Base-by-base conservation (phyloP, 192 early-diverging fungal species). In the Coemansia sp. region DNA sequence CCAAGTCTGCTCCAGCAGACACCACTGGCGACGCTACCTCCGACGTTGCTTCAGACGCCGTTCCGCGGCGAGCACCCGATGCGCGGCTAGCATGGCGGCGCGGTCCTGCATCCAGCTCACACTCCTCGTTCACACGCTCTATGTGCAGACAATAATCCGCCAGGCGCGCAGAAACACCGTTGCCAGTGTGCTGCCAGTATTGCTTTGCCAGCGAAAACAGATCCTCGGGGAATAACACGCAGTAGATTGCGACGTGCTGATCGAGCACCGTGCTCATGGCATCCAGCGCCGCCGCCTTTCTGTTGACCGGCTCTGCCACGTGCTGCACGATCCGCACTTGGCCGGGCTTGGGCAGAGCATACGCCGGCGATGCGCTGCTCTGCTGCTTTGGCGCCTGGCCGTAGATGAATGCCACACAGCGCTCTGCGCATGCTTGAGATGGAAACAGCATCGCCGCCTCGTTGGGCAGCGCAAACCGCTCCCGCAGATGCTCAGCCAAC, bases 141-240 rank as follows among this genome's bases (percentile, higher is more conserved):
- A 92, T 77, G 33, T 83, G 72, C 51, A 98, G 65, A 65, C 89
- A 91, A 54, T 89, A 87, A 32, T 91, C 85, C 0, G 96, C 96
- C 71, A 91, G 83, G 32, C 96, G 86, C 3, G 92, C 92, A 1
- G 90, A 88, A 25, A 98, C 84, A 43, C 87, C 91, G 42, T 92
- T 91, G 24, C 96, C 96, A 6, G 92, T 70, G 71, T 98, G 96
- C 77, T 97, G 95, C 96, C 96, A 98, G 65, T 88, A 96, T 80
- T 86, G 87, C 69, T 98, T 97, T n/a, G 89, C 96, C 33, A 92
- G 62, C 11, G 78, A 50, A 43, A 84, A 85, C 30, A 83, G 80
- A 6, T 84, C 81, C 32, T 73, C 72, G 1, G 91, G 90, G 67
- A 97, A 93, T 42, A 96, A 59, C 10, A 94, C 85, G 46, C 77